phyloP scores from a whole-genome alignment of 305 asterid species.

The Caryopteris hybrid region DNA sequence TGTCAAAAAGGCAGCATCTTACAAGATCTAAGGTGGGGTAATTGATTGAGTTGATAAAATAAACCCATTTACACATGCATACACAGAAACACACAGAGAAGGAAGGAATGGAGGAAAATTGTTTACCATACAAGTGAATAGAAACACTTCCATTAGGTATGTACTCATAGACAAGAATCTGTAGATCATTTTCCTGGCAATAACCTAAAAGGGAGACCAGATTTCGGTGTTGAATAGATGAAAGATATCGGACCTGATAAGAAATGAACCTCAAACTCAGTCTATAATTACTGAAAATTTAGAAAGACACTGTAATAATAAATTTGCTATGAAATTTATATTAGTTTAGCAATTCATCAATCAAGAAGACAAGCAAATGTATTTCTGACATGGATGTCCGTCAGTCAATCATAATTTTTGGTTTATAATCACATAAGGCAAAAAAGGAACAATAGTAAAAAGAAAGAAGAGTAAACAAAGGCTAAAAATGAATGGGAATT shows the following conservation, averaged over 20 bases:
- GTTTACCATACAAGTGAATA: constrained; percentile 80
- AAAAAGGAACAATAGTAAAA: background rate
- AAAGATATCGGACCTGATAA: constrained; percentile 80
- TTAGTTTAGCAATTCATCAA: constrained; percentile 8
- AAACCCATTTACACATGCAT: background rate
- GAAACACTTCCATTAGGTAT: constrained; percentile 94
- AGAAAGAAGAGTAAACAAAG: background rate
- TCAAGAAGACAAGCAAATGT: background rate
- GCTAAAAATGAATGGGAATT: background rate
- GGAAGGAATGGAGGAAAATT: constrained; percentile 13
- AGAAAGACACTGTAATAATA: background rate
- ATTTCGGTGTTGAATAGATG: constrained; percentile 84
- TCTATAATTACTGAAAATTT: constrained; percentile 6
- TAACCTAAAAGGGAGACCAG: constrained; percentile 81
- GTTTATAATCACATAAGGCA: background rate
- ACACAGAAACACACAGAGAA: constrained; percentile 2
- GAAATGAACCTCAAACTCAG: constrained; percentile 28
- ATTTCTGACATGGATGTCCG: background rate
- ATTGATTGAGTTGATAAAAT: background rate
- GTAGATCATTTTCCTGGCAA: constrained; percentile 86
- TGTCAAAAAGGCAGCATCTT: background rate
- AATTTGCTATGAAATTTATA: background rate
- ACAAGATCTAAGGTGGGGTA: background rate
- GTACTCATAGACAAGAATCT: constrained; percentile 86
- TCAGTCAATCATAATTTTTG: background rate